Percentiles rank a stretch among this genome's conserved stretches.
Conservation (phyloP, 495 filamentous ascomycete species). For the Mytilinidion resinicola region DNA sequence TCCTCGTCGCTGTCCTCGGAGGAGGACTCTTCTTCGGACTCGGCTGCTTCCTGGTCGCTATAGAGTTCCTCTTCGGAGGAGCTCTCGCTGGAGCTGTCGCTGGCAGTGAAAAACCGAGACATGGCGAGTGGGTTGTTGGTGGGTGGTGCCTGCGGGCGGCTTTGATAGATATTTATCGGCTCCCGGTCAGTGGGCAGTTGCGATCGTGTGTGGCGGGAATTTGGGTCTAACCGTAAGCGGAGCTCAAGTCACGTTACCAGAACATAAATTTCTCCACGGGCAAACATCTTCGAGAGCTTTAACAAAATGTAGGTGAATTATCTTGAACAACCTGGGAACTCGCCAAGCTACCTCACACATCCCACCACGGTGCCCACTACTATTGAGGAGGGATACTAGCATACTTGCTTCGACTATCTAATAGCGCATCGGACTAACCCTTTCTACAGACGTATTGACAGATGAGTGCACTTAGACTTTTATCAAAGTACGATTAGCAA, state of each 20-base stretch:
- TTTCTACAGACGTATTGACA: too few species aligned
- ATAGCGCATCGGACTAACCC: too few species aligned
- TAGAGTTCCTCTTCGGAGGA: constrained; percentile 90
- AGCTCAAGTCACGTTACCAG: neutral
- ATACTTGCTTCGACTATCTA: too few species aligned
- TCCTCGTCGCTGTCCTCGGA: constrained; percentile 30
- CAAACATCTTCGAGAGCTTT: too few species aligned
- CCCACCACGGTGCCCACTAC: too few species aligned
- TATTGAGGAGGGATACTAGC: too few species aligned
- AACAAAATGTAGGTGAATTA: too few species aligned
- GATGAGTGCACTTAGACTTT: too few species aligned
- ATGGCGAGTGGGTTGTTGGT: constrained; percentile 41
- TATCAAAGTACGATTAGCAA: too few species aligned
- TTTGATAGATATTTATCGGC: neutral
- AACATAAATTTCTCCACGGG: too few species aligned
- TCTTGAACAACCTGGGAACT: too few species aligned
- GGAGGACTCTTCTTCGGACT: constrained; percentile 32
- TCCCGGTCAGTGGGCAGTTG: neutral
- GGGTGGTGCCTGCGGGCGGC: neutral
- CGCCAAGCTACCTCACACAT: too few species aligned
- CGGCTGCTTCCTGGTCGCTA: constrained; percentile 49
- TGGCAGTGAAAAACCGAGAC: constrained; percentile 96
- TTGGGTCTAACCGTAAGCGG: neutral
- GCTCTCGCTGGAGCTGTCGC: constrained; percentile 79
- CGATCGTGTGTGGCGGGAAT: neutral